Evolutionary conservation across 441 rosid species (phyloP), one percentile per base, ranked within the genome.

Genomic region (Gossypium aridum): DNA sequence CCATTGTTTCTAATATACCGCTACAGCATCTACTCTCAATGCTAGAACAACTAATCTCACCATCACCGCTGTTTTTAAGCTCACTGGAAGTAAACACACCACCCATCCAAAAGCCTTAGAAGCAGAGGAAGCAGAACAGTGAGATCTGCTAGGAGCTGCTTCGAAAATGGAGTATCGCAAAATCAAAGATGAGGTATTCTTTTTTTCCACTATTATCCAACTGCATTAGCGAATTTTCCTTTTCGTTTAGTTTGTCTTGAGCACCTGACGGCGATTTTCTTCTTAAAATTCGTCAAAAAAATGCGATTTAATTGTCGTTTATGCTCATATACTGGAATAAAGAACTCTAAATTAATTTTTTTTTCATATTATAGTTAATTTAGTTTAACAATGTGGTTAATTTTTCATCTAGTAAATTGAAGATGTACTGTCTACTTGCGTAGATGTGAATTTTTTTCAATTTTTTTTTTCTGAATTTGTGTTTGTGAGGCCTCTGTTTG

Each of bases 181-280:
- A 81, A 84, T 93, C 82, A 91, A 90, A 83, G 93, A 87, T 28
- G 91, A 90, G 95, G 96, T 92, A 70, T 19, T 60, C 19, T 39
- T 7, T 53, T 7, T 47, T 12, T n/a, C 56, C 56, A 13, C 23
- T 23, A 45, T 28, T 34, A 6, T 34, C 39, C 7, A 69, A 51
- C 47, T 9, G 56, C 39, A 14, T 43, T 25, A 16, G 17, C 65
- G 2, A 31, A 7, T 17, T 3, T 26, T 47, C 9, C 1, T 16
- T 60, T 56, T n/a, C 5, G 2, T 23, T 59, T 57, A 64, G 56
- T 43, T 56, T 62, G 26, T 13, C 3, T 3, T 23, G 2, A 43
- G 25, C 23, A 59, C 9, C 26, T 9, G 13, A 17, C 12, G 22
- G 6, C 26, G 5, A 7, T 17, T 70, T 56, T 34, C 43, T 14